Percentiles rank a stretch among this genome's conserved stretches.
Evolutionary conservation across 1,284 basidiomycete species (phyloP).

Genomic region (Marasmius oreades): DNA sequence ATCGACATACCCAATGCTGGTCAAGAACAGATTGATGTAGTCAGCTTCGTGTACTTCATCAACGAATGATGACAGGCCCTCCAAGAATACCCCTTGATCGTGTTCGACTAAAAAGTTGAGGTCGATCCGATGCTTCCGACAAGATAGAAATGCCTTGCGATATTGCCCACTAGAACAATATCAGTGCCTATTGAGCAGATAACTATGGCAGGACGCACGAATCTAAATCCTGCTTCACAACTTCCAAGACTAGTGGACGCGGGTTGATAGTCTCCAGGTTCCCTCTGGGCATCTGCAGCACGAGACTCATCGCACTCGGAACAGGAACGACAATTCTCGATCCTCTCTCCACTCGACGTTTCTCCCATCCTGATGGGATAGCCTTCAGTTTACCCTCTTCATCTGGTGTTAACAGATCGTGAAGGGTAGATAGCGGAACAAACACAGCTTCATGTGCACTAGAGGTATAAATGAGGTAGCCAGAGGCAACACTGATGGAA

Average conservation of each 20-base stretch:
- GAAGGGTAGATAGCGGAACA: conserved; percentile 49
- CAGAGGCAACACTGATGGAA: conserved; percentile 79
- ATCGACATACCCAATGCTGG: conserved; percentile 69
- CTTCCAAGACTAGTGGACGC: conserved; percentile 84
- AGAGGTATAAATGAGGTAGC: conserved; percentile 87
- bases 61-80: conserved; percentile 57
- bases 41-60: conserved; percentile 89
- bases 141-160: conserved; percentile 84
- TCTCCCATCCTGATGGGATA: conserved; percentile 55
- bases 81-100: conserved; percentile 66
- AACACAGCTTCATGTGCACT: conserved; percentile 82
- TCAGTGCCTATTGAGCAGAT: conserved; percentile 6
- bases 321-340: conserved; percentile 83
- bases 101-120: conserved; percentile 87
- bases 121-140: conserved; percentile 92
- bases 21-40: conserved; percentile 91
- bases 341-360: conserved; percentile 81
- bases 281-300: conserved; percentile 97
- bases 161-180: conserved; percentile 53
- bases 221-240: conserved; percentile 72
- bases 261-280: conserved; percentile 97
- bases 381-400: conserved; percentile 24
- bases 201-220: conserved; percentile 44
- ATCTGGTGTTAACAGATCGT: conserved; percentile 22
- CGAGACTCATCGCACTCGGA: conserved; percentile 83